Evolutionary conservation across 345 rosid genomes (phyloP).

Genomic region (Pistacia integerrima): DNA sequence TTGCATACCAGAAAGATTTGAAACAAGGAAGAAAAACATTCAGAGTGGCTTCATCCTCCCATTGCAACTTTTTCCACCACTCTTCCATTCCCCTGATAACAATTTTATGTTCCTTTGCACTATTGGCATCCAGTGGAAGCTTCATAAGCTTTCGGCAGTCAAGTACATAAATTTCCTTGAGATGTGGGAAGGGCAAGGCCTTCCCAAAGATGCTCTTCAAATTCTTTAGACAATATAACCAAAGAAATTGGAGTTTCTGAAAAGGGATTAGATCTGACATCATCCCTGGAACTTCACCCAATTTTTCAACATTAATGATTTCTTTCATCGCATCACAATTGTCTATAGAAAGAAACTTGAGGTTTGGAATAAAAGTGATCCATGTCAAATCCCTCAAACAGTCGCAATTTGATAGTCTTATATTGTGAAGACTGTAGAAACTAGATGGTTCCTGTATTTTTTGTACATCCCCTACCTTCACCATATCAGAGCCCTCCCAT

Average conservation of each 20-base stretch:
- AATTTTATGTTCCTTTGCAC: no score
- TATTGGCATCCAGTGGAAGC: no score
- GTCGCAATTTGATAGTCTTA: neutral
- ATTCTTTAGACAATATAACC: no score
- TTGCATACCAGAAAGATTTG: no score
- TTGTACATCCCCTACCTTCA: neutral
- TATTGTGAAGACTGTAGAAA: neutral
- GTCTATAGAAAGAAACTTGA: neutral
- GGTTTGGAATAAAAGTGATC: constrained; percentile 23
- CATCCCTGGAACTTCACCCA: neutral
- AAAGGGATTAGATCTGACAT: constrained; percentile 5
- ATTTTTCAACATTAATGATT: constrained; percentile 15
- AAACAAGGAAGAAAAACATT: no score
- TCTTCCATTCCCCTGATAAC: no score
- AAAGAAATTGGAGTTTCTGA: neutral
- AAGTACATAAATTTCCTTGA: neutral
- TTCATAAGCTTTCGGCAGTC: constrained; percentile 9
- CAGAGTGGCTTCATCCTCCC: no score
- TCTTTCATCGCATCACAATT: constrained; percentile 17
- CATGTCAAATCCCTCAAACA: constrained; percentile 17
- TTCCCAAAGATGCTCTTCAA: constrained; percentile 4
- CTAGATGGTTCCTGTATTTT: no score
- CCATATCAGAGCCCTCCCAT: neutral
- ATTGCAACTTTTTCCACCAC: no score
- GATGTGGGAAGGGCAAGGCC: constrained; percentile 19